Conservation (phyloP, 257 asterid species). For the Solanum okadae region DNA sequence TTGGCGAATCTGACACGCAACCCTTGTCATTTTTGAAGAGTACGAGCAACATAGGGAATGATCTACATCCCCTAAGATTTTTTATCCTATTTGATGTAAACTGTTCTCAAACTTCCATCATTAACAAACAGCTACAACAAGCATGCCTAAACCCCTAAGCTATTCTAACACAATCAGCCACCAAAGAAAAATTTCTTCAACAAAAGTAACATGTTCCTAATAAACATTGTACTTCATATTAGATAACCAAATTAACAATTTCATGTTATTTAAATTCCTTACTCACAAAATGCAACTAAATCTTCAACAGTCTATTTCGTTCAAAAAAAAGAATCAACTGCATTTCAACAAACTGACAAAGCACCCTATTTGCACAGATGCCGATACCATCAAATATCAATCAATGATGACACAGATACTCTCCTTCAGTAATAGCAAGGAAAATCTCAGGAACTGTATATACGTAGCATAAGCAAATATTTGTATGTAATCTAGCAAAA, state of each 20-base stretch:
- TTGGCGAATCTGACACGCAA: too few species aligned
- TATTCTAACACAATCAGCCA: background rate
- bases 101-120: background rate
- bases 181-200: background rate
- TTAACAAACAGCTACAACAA: background rate
- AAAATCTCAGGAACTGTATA: background rate
- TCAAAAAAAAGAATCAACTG: background rate
- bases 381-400: background rate
- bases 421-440: background rate
- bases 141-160: background rate
- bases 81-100: background rate
- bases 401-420: background rate
- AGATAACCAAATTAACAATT: background rate
- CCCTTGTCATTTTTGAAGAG: background rate
- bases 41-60: background rate
- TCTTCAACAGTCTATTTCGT: background rate
- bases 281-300: background rate
- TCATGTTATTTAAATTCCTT: background rate
- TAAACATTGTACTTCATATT: background rate
- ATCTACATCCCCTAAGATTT: background rate
- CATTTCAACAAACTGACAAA: background rate
- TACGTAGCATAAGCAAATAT: background rate
- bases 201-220: background rate
- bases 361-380: background rate
- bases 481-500: background rate